phyloP scores from a whole-genome alignment of 306 rosid species.

The Pterocarpus macrocarpus region DNA sequence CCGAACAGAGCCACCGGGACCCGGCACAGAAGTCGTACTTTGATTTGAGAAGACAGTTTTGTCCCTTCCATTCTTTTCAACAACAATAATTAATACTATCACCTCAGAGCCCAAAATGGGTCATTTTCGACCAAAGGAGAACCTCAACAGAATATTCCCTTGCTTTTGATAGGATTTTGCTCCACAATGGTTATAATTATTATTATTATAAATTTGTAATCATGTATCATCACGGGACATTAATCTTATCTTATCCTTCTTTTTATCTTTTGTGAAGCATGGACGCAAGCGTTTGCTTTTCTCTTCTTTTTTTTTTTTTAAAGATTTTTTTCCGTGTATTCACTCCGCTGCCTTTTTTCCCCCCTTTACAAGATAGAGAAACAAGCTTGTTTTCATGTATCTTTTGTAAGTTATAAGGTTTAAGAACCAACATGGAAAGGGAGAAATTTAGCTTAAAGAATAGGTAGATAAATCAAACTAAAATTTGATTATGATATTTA shows the following conservation, averaged over 20 bases:
- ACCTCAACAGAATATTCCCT: constrained; percentile 19
- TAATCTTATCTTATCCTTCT: constrained; percentile 7
- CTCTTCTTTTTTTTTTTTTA: too few relatives aligned
- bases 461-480: too few relatives aligned
- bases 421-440: too few relatives aligned
- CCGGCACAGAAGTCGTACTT: constrained; percentile 27
- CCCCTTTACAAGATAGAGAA: too few relatives aligned
- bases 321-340: too few relatives aligned
- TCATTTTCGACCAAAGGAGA: constrained; percentile 12
- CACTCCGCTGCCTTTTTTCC: too few relatives aligned
- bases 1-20: constrained; percentile 15
- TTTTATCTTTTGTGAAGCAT: neutral
- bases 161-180: neutral
- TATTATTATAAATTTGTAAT: neutral
- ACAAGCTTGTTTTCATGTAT: too few relatives aligned
- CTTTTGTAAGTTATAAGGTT: too few relatives aligned
- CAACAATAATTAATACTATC: neutral
- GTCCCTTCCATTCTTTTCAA: constrained; percentile 10
- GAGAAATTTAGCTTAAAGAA: too few relatives aligned
- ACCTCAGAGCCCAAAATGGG: neutral
- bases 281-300: neutral
- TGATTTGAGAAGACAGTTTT: constrained; percentile 10
- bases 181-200: neutral
- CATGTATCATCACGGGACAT: neutral
- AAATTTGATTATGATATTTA: too few relatives aligned